phyloP scores from a whole-genome alignment of 192 early-diverging fungal genomes.

The Coemansia sp. region DNA sequence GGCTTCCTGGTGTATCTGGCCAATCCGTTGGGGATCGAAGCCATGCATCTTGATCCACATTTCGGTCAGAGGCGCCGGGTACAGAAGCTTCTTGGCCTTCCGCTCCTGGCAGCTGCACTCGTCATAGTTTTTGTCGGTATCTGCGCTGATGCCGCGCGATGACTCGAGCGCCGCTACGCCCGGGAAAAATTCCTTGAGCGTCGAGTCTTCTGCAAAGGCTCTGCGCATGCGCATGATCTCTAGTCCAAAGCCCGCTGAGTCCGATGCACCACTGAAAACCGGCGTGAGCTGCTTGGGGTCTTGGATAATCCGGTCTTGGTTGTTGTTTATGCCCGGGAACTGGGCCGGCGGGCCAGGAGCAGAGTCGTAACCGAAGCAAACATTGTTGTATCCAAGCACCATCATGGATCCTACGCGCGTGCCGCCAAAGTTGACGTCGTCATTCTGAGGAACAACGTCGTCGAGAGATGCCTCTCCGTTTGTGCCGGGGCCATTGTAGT shows the following conservation, averaged over 20 bases:
- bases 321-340: conserved; percentile 13
- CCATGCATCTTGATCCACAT: conserved; percentile 49
- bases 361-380: conserved; percentile 47
- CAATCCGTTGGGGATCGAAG: conserved; percentile 30
- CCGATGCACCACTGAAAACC: conserved; percentile 37
- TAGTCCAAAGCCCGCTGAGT: conserved; percentile 13
- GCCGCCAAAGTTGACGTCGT: conserved; percentile 22
- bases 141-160: not conserved
- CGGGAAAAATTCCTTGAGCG: conserved; percentile 26
- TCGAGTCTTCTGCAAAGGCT: conserved; percentile 10
- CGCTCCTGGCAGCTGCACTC: conserved; percentile 4
- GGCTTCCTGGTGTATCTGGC: conserved; percentile 26
- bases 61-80: conserved; percentile 28
- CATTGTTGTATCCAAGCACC: conserved; percentile 33
- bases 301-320: not conserved
- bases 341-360: conserved; percentile 21
- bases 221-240: conserved; percentile 31
- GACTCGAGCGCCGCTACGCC: conserved; percentile 11
- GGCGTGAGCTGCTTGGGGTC: not conserved
- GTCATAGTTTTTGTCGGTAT: not conserved
- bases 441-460: conserved; percentile 33
- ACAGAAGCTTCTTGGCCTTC: conserved; percentile 8
- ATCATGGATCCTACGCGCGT: conserved; percentile 33
- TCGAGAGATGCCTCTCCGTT: conserved; percentile 31
- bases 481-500: conserved; percentile 32